phyloP scores from a whole-genome alignment of 805 yeast genomes.

The Candida qinlingensis region DNA sequence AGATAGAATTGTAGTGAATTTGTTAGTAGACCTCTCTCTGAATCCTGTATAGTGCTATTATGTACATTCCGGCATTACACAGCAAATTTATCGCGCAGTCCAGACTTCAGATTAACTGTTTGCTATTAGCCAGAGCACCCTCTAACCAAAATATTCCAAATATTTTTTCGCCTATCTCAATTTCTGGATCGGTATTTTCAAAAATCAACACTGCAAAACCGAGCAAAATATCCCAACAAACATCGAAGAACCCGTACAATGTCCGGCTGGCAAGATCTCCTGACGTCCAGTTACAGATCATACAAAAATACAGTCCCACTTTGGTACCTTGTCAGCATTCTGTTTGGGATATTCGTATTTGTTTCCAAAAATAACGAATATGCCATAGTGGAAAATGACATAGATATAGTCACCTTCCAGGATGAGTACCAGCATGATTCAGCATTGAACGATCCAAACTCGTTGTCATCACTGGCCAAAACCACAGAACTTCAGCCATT shows the following conservation, averaged over 20 bases:
- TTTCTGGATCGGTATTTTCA: background rate
- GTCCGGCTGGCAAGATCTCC: background rate
- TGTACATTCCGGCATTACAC: too few species aligned
- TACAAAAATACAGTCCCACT: constrained; percentile 16
- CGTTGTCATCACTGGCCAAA: constrained; percentile 13
- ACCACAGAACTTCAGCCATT: constrained; percentile 23
- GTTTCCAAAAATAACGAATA: constrained; percentile 5
- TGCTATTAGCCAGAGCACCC: too few species aligned
- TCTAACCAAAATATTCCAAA: too few species aligned
- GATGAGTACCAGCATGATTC: constrained; percentile 17
- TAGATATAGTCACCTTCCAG: constrained; percentile 12
- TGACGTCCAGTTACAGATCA: constrained; percentile 2
- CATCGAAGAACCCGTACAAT: background rate
- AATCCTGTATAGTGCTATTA: too few species aligned
- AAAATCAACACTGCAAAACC: background rate
- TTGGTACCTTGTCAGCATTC: constrained; percentile 16
- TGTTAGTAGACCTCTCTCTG: too few species aligned
- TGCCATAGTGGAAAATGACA: constrained; percentile 5
- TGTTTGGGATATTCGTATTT: constrained; percentile 19
- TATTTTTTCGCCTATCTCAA: too few species aligned
- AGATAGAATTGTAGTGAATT: too few species aligned
- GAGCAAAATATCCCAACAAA: background rate
- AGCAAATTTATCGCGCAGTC: too few species aligned
- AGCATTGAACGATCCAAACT: constrained; percentile 15
- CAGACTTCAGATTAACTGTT: too few species aligned